These are phyloP conservation scores for Gossypium australe DNA, from an alignment of 345 rosid species.

Conservation along the genomic window DNA sequence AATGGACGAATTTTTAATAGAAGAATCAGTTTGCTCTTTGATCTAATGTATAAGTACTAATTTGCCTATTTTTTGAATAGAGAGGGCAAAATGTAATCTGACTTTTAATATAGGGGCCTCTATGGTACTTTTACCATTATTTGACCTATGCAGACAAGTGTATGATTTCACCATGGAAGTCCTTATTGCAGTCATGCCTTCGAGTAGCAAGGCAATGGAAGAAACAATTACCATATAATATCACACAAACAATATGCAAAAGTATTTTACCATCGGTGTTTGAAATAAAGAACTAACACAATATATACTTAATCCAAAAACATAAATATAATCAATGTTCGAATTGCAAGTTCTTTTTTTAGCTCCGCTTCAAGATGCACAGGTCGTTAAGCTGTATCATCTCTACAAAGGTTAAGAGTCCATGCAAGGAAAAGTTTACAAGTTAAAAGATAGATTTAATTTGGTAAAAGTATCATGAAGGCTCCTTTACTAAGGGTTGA, in stretches of 20 bases:
- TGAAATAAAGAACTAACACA: neutral
- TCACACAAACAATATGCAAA: neutral
- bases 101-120: too few relatives aligned
- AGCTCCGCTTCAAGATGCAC: neutral
- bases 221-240: neutral
- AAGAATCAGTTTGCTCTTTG: too few relatives aligned
- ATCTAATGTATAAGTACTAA: too few relatives aligned
- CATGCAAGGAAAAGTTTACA: neutral
- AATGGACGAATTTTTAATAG: too few relatives aligned
- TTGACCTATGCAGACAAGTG: neutral
- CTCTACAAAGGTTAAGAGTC: neutral
- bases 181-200: neutral
- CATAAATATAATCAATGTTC: neutral
- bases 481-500: too few relatives aligned
- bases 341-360: neutral
- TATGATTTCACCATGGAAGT: neutral
- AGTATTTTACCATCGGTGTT: neutral
- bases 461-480: too few relatives aligned
- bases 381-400: neutral
- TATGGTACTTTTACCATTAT: too few relatives aligned
- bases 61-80: too few relatives aligned
- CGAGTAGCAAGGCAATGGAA: neutral
- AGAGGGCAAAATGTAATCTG: neutral
- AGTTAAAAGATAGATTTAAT: neutral
- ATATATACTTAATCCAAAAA: neutral